Evolutionary conservation across 1,284 basidiomycete genomes (phyloP).

Genomic region (Irpex sp.): DNA sequence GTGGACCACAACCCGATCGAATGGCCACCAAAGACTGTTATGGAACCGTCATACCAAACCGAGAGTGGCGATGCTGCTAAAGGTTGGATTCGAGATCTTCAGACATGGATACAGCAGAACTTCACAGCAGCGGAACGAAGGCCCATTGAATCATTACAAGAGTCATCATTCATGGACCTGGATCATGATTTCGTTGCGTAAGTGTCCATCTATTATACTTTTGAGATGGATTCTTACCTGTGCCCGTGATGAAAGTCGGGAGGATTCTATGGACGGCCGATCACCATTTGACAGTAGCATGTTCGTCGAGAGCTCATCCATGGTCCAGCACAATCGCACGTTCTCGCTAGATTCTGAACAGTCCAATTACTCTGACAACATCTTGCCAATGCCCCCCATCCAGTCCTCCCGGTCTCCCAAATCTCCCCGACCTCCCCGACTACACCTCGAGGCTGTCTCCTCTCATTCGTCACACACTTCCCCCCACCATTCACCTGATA

Average conservation of each 20-base stretch:
- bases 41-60: slow-evolving; percentile 39
- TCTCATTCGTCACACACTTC: slow-evolving; percentile 29
- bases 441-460: slow-evolving; percentile 47
- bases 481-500: slow-evolving; percentile 53
- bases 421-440: slow-evolving; percentile 43
- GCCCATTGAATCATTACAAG: slow-evolving; percentile 25
- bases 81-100: slow-evolving; percentile 72
- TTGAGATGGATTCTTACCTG: background rate
- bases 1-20: slow-evolving; percentile 89
- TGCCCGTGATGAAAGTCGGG: slow-evolving; percentile 15
- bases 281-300: slow-evolving; percentile 5
- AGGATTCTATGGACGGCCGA: slow-evolving; percentile 7
- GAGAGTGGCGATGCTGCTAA: slow-evolving; percentile 53
- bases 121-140: slow-evolving; percentile 28
- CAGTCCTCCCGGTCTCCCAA: slow-evolving; percentile 29
- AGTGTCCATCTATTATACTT: background rate
- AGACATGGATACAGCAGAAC: slow-evolving; percentile 71
- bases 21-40: slow-evolving; percentile 74
- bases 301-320: slow-evolving; percentile 4
- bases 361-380: slow-evolving; percentile 43
- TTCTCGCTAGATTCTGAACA: slow-evolving; percentile 61
- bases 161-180: slow-evolving; percentile 5
- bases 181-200: slow-evolving; percentile 3
- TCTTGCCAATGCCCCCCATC: slow-evolving; percentile 2
- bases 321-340: slow-evolving; percentile 45